These are phyloP conservation scores for Plasmodium vivax DNA, from an alignment of 169 alveolate genomes.

Conservation along the genomic window DNA sequence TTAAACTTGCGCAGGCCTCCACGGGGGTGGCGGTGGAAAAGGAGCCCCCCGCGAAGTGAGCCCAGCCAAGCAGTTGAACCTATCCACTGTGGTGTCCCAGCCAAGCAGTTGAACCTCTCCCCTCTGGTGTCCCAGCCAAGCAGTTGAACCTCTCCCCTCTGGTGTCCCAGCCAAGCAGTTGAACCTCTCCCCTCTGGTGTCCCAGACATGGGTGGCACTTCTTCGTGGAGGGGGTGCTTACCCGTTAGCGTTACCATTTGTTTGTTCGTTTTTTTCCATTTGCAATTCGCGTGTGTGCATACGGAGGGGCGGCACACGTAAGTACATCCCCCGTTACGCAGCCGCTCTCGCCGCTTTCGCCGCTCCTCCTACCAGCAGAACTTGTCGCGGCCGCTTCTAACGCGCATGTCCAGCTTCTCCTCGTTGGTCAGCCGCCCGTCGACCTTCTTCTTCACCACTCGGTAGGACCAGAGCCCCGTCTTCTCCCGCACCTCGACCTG, in stretches of 20 bases:
- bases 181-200: not conserved
- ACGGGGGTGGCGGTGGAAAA: not conserved
- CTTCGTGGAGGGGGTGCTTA: not conserved
- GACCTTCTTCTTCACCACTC: constrained; percentile 79
- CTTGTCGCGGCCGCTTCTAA: constrained; percentile 82
- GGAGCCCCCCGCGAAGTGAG: no score
- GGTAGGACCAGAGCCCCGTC: constrained; percentile 86
- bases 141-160: no score
- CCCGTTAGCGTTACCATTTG: not conserved
- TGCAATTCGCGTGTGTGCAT: not conserved
- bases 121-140: not conserved
- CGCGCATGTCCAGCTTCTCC: constrained; percentile 81
- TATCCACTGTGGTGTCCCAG: no score
- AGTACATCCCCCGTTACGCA: no score
- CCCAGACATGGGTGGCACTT: not conserved
- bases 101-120: no score
- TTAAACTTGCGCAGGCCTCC: constrained; percentile 3
- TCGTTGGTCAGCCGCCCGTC: constrained; percentile 81
- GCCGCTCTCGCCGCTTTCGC: not conserved
- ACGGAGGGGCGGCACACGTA: not conserved
- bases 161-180: no score
- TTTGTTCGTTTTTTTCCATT: not conserved
- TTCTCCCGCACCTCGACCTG: constrained; percentile 80
- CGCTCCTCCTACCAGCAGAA: constrained; percentile 79
- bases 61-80: no score